Evolutionary conservation across 2,329 filamentous ascomycete species (phyloP).

Genomic region (Pleomassaria siparia): DNA sequence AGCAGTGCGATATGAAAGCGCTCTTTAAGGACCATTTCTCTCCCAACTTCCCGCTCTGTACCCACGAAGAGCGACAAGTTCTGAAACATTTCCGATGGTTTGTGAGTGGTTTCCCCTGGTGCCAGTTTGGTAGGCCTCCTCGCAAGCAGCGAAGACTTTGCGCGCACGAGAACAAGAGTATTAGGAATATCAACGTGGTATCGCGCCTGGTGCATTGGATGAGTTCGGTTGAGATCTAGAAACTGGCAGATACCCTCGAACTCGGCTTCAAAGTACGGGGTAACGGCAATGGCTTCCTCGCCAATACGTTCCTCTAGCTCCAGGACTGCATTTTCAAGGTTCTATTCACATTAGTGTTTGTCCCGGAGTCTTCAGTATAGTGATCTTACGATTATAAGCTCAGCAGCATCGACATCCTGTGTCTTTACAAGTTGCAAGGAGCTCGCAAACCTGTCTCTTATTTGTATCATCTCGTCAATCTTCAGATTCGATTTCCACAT

Average conservation of each 20-base stretch:
- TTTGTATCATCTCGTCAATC: conserved; percentile 38
- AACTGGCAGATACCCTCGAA: conserved; percentile 44
- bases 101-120: conserved; percentile 8
- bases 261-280: conserved; percentile 40
- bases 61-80: conserved; percentile 30
- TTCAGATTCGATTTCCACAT: conserved; percentile 40
- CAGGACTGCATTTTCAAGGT: conserved; percentile 28
- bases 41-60: conserved; percentile 18
- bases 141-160: conserved; percentile 37
- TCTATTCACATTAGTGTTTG: conserved; percentile 5
- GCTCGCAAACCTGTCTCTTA: conserved; percentile 36
- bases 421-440: conserved; percentile 34
- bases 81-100: conserved; percentile 20
- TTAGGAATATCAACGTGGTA: conserved; percentile 8
- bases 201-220: conserved; percentile 4
- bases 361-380: conserved; percentile 50
- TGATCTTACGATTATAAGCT: conserved; percentile 26
- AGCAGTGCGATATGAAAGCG: conserved; percentile 34
- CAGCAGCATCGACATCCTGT: conserved; percentile 31
- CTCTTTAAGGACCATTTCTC: conserved; percentile 28
- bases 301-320: conserved; percentile 33
- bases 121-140: conserved; percentile 36
- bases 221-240: conserved; percentile 28
- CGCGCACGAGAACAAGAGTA: conserved; percentile 19
- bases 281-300: conserved; percentile 26